Evolutionary conservation across 176 grass and related monocot species (phyloP), one percentile per base, ranked within the genome.

Genomic region (Oryza coarctata): DNA sequence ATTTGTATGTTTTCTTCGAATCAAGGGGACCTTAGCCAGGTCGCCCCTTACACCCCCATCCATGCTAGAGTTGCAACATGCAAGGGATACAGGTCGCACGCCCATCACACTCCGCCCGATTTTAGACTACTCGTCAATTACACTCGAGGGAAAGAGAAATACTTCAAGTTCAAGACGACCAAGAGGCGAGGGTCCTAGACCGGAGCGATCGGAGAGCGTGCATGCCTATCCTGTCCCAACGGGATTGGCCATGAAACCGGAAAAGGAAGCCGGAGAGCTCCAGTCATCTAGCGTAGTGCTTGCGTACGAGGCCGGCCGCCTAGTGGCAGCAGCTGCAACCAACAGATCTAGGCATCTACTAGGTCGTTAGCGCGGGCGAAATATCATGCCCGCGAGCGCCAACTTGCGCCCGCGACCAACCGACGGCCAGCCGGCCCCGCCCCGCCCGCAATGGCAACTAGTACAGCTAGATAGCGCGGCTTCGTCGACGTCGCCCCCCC

Each of bases 251-350:
- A 39, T 25, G 31, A 22, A 63, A 1, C 29, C 55, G 44, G 14
- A 74, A 32, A 29, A 44, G 29, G 32, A 33, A 41, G 23, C 60
- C 31, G 14, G 60, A n/a, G 29, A 25, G 49, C 49, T 73, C 40
- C 77, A 74, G 63, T 25, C 18, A 71, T 85, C 36, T 36, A 3
- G 77, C 65, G 34, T 33, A 4, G 3, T 20, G 29, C 49, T 5
- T 6, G 18, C 49, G 6, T 52, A 52, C 49, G 20, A 39, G 18
- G 5, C 27, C 6, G 3, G 27, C 20, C 62, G 7, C 35, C n/a
- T 20, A 82, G 70, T 67, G 44, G 75, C 61, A 29, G 68, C 80
- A 70, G 74, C 79, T 70, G 79, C 62, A 72, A 72, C 26, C 68
- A 62, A 62, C 68, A 76, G 44, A 69, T 63, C 13, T 13, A n/a